A percentile compares a stretch with the other conserved stretches of the same genome.
phyloP scores from a whole-genome alignment of 495 filamentous ascomycete genomes.

The Aspergillus kassunensis region DNA sequence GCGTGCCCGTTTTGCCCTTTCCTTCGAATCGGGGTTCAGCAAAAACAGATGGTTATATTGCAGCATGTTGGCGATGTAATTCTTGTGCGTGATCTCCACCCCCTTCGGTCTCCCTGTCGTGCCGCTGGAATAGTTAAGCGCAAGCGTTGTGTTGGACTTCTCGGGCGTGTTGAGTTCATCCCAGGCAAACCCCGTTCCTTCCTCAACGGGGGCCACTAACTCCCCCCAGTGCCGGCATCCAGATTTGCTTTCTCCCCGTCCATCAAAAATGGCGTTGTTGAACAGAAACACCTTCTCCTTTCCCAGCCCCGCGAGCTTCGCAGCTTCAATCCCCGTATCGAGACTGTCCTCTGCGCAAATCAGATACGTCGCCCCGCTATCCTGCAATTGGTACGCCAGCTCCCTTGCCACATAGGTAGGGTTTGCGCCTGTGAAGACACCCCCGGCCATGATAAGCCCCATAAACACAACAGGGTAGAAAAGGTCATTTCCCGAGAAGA shows the following conservation, averaged over 20 bases:
- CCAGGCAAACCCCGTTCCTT: slow-evolving; percentile 44
- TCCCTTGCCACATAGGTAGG: slow-evolving; percentile 69
- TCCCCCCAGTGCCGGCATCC: slow-evolving; percentile 49
- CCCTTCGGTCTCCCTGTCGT: slow-evolving; percentile 85
- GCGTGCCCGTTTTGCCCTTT: slow-evolving; percentile 26
- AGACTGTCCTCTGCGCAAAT: slow-evolving; percentile 50
- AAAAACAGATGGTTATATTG: slow-evolving; percentile 47
- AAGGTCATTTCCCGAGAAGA: slow-evolving; percentile 68
- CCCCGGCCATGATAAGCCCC: slow-evolving; percentile 72
- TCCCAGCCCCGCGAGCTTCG: slow-evolving; percentile 34
- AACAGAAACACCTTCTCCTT: slow-evolving; percentile 46
- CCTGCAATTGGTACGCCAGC: slow-evolving; percentile 68
- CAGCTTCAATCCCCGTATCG: slow-evolving; percentile 42
- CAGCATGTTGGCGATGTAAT: slow-evolving; percentile 67
- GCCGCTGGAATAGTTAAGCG: slow-evolving; percentile 70
- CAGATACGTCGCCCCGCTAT: slow-evolving; percentile 63
- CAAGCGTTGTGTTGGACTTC: slow-evolving; percentile 39
- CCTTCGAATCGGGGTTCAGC: slow-evolving; percentile 45
- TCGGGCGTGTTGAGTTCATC: slow-evolving; percentile 35
- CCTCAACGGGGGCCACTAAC: slow-evolving; percentile 39
- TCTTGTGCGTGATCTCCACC: slow-evolving; percentile 71
- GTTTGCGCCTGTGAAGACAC: slow-evolving; percentile 76
- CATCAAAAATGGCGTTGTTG: slow-evolving; percentile 42
- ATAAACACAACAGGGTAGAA: slow-evolving; percentile 71
- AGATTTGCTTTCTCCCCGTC: slow-evolving; percentile 29